phyloP scores from a whole-genome alignment of 106 monocot genomes.

The Chionographis japonica region DNA sequence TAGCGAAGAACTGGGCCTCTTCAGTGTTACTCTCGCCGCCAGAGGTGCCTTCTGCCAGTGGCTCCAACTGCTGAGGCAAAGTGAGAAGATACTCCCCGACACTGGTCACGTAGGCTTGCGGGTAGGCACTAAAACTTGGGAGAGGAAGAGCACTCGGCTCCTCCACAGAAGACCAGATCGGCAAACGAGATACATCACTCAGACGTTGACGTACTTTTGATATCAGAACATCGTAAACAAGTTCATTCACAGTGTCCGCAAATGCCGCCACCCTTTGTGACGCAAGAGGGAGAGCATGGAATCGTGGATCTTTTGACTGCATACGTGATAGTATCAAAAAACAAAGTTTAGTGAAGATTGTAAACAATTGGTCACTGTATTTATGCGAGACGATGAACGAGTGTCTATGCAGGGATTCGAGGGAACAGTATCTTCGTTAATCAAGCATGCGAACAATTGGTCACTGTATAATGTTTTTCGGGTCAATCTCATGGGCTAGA shows the following conservation, averaged over 20 bases:
- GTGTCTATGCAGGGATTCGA: too few species aligned
- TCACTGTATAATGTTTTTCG: too few species aligned
- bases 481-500: too few species aligned
- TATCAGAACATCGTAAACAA: slow-evolving; percentile 94
- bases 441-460: too few species aligned
- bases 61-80: slow-evolving; percentile 90
- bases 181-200: slow-evolving; percentile 67
- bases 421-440: too few species aligned
- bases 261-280: slow-evolving; percentile 91
- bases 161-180: slow-evolving; percentile 91
- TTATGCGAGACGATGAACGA: too few species aligned
- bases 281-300: slow-evolving; percentile 91
- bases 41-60: slow-evolving; percentile 75
- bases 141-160: slow-evolving; percentile 70
- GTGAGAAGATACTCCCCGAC: slow-evolving; percentile 96
- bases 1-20: slow-evolving; percentile 91
- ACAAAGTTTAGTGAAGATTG: not conserved
- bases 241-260: slow-evolving; percentile 92
- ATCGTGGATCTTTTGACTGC: slow-evolving; percentile 97
- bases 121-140: slow-evolving; percentile 93
- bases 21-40: slow-evolving; percentile 48
- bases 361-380: not conserved
- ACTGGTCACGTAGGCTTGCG: slow-evolving; percentile 89
- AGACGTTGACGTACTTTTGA: slow-evolving; percentile 80
- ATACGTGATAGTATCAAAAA: slow-evolving; percentile 3